Evolutionary conservation across 2,329 filamentous ascomycete species (phyloP).

Genomic region (Phyllosticta citriasiana): DNA sequence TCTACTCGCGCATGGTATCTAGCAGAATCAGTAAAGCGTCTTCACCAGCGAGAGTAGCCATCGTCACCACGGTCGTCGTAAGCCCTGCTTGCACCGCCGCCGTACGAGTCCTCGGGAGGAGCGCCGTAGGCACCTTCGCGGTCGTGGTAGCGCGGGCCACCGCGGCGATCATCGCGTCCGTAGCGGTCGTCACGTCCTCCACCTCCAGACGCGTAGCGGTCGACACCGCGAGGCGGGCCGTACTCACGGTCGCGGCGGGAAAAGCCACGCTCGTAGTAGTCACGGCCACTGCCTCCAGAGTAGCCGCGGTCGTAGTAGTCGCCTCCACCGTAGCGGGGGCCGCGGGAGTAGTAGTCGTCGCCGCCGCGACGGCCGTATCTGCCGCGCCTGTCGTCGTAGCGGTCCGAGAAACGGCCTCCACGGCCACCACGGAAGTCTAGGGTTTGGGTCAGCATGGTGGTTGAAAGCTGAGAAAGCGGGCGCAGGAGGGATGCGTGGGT

Average conservation of each 20-base stretch:
- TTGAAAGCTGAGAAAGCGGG: background rate
- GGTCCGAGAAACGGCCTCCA: slow-evolving; percentile 40
- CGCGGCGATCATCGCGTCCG: slow-evolving; percentile 29
- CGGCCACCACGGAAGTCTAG: slow-evolving; percentile 38
- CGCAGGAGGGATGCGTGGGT: slow-evolving; percentile 3
- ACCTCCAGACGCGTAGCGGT: slow-evolving; percentile 26
- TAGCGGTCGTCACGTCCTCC: slow-evolving; percentile 41
- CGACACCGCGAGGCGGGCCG: slow-evolving; percentile 26
- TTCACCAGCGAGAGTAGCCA: slow-evolving; percentile 36
- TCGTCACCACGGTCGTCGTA: slow-evolving; percentile 32
- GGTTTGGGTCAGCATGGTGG: slow-evolving; percentile 1
- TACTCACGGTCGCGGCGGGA: slow-evolving; percentile 29
- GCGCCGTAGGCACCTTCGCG: slow-evolving; percentile 40
- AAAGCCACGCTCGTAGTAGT: slow-evolving; percentile 37
- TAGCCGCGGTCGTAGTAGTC: slow-evolving; percentile 28
- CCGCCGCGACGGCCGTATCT: slow-evolving; percentile 32
- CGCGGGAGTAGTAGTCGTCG: slow-evolving; percentile 39
- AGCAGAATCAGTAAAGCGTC: slow-evolving; percentile 12
- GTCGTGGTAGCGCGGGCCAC: slow-evolving; percentile 29
- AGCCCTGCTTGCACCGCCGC: slow-evolving; percentile 27
- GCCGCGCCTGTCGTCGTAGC: slow-evolving; percentile 32
- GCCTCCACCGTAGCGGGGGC: slow-evolving; percentile 27
- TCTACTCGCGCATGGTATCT: slow-evolving; percentile 23
- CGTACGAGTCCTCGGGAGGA: slow-evolving; percentile 25
- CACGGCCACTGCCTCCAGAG: slow-evolving; percentile 14